A percentile compares a stretch with the other conserved stretches of the same genome.
These are phyloP conservation scores for Apiospora arundinis DNA, from an alignment of 2,329 filamentous ascomycete genomes.

Conservation along the genomic window DNA sequence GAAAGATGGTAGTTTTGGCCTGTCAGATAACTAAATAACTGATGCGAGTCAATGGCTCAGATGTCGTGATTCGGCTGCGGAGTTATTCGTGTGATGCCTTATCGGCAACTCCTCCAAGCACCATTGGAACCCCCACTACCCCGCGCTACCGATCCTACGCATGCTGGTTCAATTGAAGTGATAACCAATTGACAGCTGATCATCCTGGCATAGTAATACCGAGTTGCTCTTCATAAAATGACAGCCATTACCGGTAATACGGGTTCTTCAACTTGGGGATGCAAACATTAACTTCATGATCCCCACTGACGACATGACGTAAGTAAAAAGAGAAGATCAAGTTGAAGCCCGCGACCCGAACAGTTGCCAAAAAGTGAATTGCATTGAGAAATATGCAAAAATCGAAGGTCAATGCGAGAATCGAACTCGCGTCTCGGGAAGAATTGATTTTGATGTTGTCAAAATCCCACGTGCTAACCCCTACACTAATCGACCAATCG, in stretches of 20 bases:
- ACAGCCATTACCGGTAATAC: no score
- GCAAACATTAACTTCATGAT: no score
- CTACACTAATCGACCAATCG: conserved; percentile 34
- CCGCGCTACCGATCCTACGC: conserved; percentile 9
- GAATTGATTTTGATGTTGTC: conserved; percentile 25
- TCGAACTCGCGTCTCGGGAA: conserved; percentile 36
- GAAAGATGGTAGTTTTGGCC: not conserved
- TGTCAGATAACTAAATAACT: not conserved
- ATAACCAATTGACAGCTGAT: no score
- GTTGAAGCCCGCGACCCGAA: no score
- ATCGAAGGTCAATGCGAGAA: conserved; percentile 32
- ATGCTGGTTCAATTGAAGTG: no score
- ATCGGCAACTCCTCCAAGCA: conserved; percentile 26
- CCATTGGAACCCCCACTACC: conserved; percentile 11
- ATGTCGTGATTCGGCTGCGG: conserved; percentile 16
- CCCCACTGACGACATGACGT: no score
- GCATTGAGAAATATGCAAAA: conserved; percentile 20
- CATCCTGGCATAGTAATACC: no score
- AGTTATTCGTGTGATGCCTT: conserved; percentile 29
- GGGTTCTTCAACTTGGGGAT: no score
- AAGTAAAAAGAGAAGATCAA: not conserved
- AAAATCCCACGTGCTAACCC: conserved; percentile 36
- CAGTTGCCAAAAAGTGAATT: not conserved
- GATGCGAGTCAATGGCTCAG: conserved; percentile 6
- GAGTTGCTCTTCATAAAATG: no score